Evolutionary conservation across 225 moss, liverwort and hornwort species (phyloP).

Genomic region (Climacium dendroides): DNA sequence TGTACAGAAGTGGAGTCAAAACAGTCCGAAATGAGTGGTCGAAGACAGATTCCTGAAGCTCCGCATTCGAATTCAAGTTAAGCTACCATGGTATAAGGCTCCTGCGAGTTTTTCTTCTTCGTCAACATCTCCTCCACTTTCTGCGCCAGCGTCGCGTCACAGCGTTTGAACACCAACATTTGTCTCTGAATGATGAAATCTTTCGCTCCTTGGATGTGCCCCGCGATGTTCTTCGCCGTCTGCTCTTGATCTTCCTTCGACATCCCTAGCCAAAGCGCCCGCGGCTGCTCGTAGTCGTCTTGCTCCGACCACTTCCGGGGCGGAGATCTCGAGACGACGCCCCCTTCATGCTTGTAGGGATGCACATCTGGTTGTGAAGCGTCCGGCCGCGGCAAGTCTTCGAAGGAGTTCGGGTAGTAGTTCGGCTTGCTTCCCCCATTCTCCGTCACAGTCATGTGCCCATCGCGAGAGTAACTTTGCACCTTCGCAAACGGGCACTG

Average conservation of each 20-base stretch:
- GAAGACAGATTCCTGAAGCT: background rate
- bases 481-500: constrained; percentile 80
- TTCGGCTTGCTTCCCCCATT: constrained; percentile 80
- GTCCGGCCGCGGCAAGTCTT: constrained; percentile 66
- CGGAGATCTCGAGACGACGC: constrained; percentile 35
- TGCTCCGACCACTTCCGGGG: constrained; percentile 54
- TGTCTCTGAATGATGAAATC: constrained; percentile 63
- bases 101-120: constrained; percentile 32
- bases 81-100: constrained; percentile 76
- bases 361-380: constrained; percentile 43
- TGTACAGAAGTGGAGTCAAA: background rate
- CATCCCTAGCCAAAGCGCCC: constrained; percentile 49
- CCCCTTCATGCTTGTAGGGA: constrained; percentile 66
- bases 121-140: constrained; percentile 40
- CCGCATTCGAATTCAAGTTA: background rate
- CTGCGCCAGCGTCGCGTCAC: constrained; percentile 33
- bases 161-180: constrained; percentile 40
- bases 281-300: constrained; percentile 62
- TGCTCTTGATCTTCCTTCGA: constrained; percentile 53
- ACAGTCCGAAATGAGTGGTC: background rate
- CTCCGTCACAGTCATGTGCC: constrained; percentile 36
- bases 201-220: constrained; percentile 53
- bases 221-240: constrained; percentile 59
- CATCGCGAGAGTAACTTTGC: constrained; percentile 68
- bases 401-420: constrained; percentile 78